These are phyloP conservation scores for Aureobasidium subglaciale DNA, from an alignment of 2,329 filamentous ascomycete genomes.

Conservation along the genomic window DNA sequence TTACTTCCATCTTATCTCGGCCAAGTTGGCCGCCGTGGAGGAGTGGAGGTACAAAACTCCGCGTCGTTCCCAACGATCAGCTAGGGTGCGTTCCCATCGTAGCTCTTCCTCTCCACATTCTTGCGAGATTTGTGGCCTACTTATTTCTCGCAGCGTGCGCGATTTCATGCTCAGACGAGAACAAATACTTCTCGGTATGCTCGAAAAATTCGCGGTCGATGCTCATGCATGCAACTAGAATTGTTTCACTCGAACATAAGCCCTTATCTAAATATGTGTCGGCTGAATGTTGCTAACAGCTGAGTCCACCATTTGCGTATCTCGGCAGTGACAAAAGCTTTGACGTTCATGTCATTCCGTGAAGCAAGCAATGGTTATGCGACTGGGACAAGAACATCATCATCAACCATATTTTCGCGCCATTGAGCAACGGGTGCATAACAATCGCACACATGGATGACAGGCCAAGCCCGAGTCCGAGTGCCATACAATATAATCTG, in stretches of 20 bases:
- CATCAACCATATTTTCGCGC: not conserved
- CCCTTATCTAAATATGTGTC: too few species aligned
- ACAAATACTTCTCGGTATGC: too few species aligned
- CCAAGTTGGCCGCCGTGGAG: not conserved
- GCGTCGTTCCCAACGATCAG: not conserved
- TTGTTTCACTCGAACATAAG: too few species aligned
- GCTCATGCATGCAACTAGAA: too few species aligned
- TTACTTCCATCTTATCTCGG: not conserved
- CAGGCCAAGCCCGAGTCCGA: slow-evolving; percentile 8
- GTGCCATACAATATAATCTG: slow-evolving; percentile 7
- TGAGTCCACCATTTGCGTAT: not conserved
- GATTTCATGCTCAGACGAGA: not conserved
- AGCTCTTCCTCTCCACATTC: not conserved
- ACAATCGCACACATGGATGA: slow-evolving; percentile 1
- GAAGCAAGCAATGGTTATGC: not conserved
- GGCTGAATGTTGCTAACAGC: not conserved
- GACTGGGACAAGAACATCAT: slow-evolving; percentile 1
- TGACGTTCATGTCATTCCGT: slow-evolving; percentile 3
- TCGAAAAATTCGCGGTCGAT: not conserved
- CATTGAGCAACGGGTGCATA: slow-evolving; percentile 1
- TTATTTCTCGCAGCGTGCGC: not conserved
- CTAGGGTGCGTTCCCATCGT: not conserved
- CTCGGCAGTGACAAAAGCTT: not conserved
- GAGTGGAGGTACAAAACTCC: not conserved
- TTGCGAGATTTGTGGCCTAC: slow-evolving; percentile 1